Conservation (phyloP, 768 basidiomycete genomes). For the Plicaturopsis crispa region DNA sequence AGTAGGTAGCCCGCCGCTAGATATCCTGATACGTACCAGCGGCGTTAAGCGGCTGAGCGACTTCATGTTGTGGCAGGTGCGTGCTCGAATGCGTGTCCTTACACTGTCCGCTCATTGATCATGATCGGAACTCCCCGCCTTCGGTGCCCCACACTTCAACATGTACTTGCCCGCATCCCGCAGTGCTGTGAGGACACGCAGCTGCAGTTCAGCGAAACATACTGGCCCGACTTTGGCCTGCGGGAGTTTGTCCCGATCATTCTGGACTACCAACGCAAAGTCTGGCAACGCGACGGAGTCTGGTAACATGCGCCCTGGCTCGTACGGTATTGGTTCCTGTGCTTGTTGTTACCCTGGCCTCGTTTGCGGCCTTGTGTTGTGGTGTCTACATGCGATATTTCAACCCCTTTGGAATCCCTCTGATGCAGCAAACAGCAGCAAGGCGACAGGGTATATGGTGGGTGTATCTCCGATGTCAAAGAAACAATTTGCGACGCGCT, state of each 20-base stretch:
- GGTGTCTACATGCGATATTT: too few relatives aligned
- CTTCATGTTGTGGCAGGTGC: conserved; percentile 93
- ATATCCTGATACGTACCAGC: conserved; percentile 86
- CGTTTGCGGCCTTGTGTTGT: too few relatives aligned
- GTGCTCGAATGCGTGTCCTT: conserved; percentile 14
- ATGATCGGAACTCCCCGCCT: conserved; percentile 6
- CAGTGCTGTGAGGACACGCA: conserved; percentile 82
- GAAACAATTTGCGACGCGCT: too few relatives aligned
- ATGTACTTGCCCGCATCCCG: neutral
- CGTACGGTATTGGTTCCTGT: too few relatives aligned
- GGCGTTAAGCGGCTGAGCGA: conserved; percentile 87
- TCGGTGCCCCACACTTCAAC: too few relatives aligned
- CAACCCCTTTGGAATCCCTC: too few relatives aligned
- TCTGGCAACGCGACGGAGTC: conserved; percentile 30
- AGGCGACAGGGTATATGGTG: too few relatives aligned
- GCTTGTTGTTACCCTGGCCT: too few relatives aligned
- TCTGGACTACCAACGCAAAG: conserved; percentile 78
- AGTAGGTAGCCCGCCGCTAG: conserved; percentile 70
- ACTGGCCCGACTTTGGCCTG: conserved; percentile 93
- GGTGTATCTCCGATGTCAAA: too few relatives aligned
- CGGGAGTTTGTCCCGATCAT: conserved; percentile 83
- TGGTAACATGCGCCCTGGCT: too few relatives aligned
- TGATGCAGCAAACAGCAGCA: too few relatives aligned
- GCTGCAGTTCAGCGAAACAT: conserved; percentile 74
- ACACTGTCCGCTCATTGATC: neutral